Evolutionary conservation across 768 basidiomycete species (phyloP).

Genomic region (Boletellus ananas): DNA sequence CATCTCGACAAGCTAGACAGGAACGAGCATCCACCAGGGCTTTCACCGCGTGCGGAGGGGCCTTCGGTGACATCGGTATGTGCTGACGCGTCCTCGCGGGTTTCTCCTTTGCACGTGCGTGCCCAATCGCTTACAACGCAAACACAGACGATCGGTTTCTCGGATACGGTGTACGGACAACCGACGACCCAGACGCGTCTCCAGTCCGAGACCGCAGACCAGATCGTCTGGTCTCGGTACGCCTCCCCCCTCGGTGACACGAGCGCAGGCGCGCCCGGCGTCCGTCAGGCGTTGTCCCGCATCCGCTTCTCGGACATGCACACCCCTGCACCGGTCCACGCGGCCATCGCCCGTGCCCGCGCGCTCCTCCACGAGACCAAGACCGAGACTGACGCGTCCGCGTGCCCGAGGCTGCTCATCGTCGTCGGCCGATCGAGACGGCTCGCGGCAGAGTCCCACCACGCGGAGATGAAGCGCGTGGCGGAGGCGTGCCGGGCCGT

Average conservation of each 20-base stretch:
- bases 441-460: constrained; percentile 70
- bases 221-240: constrained; percentile 68
- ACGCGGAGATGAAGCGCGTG: constrained; percentile 62
- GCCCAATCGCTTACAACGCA: not conserved
- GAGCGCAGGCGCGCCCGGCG: constrained; percentile 3
- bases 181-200: constrained; percentile 60
- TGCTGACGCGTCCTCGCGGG: not conserved
- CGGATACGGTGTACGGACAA: constrained; percentile 70
- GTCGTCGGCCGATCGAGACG: constrained; percentile 73
- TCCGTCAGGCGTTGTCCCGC: constrained; percentile 43
- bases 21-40: no score
- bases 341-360: constrained; percentile 44
- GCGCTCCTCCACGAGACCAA: not conserved
- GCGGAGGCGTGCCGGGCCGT: constrained; percentile 39
- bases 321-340: constrained; percentile 59
- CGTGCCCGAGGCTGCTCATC: constrained; percentile 44
- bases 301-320: constrained; percentile 58
- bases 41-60: not conserved
- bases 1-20: constrained; percentile 14
- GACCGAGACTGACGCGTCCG: constrained; percentile 11
- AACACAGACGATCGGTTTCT: constrained; percentile 37
- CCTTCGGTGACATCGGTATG: constrained; percentile 6
- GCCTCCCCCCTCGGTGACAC: constrained; percentile 28
- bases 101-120: not conserved
- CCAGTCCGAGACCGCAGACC: constrained; percentile 83